Percentiles rank a stretch among this genome's conserved stretches.
phyloP scores from a whole-genome alignment of 2,329 filamentous ascomycete species.

The Aspergillus arachidicola region DNA sequence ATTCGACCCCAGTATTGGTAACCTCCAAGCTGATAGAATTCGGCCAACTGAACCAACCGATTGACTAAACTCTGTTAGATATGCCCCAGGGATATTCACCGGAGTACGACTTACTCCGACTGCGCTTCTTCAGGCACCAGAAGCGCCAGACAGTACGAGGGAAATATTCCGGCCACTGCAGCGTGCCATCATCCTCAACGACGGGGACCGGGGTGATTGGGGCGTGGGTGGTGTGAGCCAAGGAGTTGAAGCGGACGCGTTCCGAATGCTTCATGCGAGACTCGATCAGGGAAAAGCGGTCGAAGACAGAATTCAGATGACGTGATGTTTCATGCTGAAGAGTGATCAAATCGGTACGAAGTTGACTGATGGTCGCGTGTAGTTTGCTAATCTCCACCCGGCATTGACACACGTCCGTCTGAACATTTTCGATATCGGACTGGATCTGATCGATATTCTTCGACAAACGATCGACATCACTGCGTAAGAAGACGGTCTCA shows the following conservation, averaged over 20 bases:
- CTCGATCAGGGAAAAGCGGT: slow-evolving; percentile 35
- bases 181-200: slow-evolving; percentile 36
- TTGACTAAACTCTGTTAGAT: slow-evolving; percentile 33
- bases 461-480: slow-evolving; percentile 40
- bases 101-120: slow-evolving; percentile 36
- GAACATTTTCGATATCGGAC: slow-evolving; percentile 36
- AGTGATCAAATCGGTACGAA: slow-evolving; percentile 39
- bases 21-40: slow-evolving; percentile 44
- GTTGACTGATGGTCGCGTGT: slow-evolving; percentile 37
- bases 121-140: slow-evolving; percentile 46
- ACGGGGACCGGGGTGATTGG: slow-evolving; percentile 41
- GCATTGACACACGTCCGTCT: slow-evolving; percentile 36
- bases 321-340: slow-evolving; percentile 37
- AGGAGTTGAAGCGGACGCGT: slow-evolving; percentile 43
- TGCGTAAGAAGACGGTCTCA: slow-evolving; percentile 39
- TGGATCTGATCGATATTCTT: slow-evolving; percentile 42
- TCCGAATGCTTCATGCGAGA: slow-evolving; percentile 39
- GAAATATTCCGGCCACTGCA: slow-evolving; percentile 42
- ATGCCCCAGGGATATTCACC: slow-evolving; percentile 4
- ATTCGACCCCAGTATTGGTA: slow-evolving; percentile 44
- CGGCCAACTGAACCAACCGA: slow-evolving; percentile 41
- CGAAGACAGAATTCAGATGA: slow-evolving; percentile 30
- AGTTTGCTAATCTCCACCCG: slow-evolving; percentile 42
- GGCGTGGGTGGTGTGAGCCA: slow-evolving; percentile 41
- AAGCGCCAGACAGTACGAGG: slow-evolving; percentile 45